A percentile compares a stretch with the other conserved stretches of the same genome.
Conservation (phyloP, 768 basidiomycete genomes). For the Russula griseocarnosa region DNA sequence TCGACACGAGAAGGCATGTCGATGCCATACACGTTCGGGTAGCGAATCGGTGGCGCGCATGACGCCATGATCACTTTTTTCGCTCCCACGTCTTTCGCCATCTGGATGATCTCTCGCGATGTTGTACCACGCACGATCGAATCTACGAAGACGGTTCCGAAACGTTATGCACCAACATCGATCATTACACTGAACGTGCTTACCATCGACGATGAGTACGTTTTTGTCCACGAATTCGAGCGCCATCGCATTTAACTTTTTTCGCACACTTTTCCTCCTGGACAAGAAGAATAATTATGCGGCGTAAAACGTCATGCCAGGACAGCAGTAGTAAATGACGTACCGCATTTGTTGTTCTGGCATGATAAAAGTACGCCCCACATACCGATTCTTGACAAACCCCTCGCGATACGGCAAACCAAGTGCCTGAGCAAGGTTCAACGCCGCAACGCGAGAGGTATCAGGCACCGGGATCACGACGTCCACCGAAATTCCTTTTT, state of each 20-base stretch:
- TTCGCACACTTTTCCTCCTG: constrained; percentile 89
- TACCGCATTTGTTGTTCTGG: constrained; percentile 95
- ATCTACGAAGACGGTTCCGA: constrained; percentile 40
- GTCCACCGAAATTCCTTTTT: constrained; percentile 71
- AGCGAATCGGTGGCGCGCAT: constrained; percentile 95
- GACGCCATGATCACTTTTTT: constrained; percentile 95
- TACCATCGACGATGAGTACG: constrained; percentile 94
- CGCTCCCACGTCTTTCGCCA: constrained; percentile 98
- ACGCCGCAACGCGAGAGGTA: constrained; percentile 91
- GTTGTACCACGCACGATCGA: constrained; percentile 99
- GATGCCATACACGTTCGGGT: constrained; percentile 96
- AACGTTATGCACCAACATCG: background rate
- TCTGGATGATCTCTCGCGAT: constrained; percentile 97
- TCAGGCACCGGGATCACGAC: constrained; percentile 99
- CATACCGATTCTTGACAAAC: constrained; percentile 98
- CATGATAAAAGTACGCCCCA: constrained; percentile 99
- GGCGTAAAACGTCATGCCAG: background rate
- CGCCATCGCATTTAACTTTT: constrained; percentile 98
- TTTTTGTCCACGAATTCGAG: constrained; percentile 90
- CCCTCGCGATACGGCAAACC: constrained; percentile 93
- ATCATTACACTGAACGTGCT: constrained; percentile 25
- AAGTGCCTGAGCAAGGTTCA: constrained; percentile 91
- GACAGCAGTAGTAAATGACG: constrained; percentile 9
- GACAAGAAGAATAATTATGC: background rate
- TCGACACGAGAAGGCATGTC: constrained; percentile 98